Evolutionary conservation across 2,329 filamentous ascomycete genomes (phyloP).

Genomic region (Ophiostoma novo-ulmi): DNA sequence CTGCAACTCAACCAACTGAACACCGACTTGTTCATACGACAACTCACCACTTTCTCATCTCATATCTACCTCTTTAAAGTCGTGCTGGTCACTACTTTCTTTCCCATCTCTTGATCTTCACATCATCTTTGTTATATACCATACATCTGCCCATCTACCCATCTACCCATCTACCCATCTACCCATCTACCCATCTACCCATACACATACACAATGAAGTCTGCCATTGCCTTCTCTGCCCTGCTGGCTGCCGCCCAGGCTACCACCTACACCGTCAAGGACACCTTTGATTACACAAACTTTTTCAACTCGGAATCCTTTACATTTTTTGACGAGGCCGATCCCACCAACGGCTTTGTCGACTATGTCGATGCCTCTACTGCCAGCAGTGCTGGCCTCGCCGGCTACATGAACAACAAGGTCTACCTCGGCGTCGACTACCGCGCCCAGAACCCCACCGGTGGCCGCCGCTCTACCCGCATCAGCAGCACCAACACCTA

Average conservation of each 20-base stretch:
- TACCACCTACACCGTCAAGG: constrained; percentile 44
- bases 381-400: constrained; percentile 55
- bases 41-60: not conserved
- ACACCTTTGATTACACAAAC: constrained; percentile 48
- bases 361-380: constrained; percentile 57
- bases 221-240: constrained; percentile 9
- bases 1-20: not conserved
- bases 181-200: not conserved
- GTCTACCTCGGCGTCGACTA: constrained; percentile 68
- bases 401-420: constrained; percentile 49
- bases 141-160: not conserved
- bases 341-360: constrained; percentile 73
- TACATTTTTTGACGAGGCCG: constrained; percentile 51
- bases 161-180: not conserved
- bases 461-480: constrained; percentile 65
- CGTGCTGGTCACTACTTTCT: constrained; percentile 10
- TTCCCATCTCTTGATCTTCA: not conserved
- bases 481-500: constrained; percentile 62
- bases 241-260: constrained; percentile 29
- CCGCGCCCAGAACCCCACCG: constrained; percentile 48
- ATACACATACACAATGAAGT: constrained; percentile 21
- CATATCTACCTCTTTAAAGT: not conserved
- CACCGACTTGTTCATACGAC: not conserved
- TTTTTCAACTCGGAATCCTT: constrained; percentile 50
- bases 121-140: not conserved